A percentile compares a stretch with the other conserved stretches of the same genome.
Evolutionary conservation across 192 early-diverging fungal species (phyloP).

Genomic region (Podila horticola): DNA sequence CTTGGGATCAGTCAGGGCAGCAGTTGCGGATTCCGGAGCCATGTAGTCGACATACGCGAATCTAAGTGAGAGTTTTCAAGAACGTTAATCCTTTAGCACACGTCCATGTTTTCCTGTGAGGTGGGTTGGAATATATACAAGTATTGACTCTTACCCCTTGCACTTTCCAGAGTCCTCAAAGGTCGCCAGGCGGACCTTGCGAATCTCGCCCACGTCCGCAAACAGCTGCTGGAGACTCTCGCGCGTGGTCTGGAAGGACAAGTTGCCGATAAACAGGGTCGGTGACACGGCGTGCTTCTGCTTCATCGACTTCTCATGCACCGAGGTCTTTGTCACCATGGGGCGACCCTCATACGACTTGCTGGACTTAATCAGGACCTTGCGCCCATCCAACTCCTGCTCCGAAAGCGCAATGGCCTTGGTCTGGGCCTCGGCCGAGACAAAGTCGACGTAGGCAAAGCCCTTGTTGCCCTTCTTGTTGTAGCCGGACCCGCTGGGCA

Average conservation of each 20-base stretch:
- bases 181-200: constrained; percentile 74
- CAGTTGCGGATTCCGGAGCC: constrained; percentile 68
- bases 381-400: constrained; percentile 64
- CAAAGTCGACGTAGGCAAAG: constrained; percentile 80
- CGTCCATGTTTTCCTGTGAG: too few relatives aligned
- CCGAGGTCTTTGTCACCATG: constrained; percentile 28
- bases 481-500: constrained; percentile 51
- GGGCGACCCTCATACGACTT: constrained; percentile 72
- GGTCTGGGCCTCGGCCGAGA: constrained; percentile 57
- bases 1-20: constrained; percentile 67
- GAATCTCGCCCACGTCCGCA: constrained; percentile 69
- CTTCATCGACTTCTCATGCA: constrained; percentile 54
- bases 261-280: constrained; percentile 76
- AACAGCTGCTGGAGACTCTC: constrained; percentile 65
- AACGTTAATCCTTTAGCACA: too few relatives aligned
- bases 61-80: constrained; percentile 15
- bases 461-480: constrained; percentile 63
- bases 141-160: constrained; percentile 66
- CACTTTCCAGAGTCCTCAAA: constrained; percentile 82
- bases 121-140: not conserved
- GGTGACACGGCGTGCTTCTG: constrained; percentile 68
- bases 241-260: constrained; percentile 66
- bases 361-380: constrained; percentile 74
- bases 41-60: constrained; percentile 79
- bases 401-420: constrained; percentile 75